Percentiles rank a stretch among this genome's conserved stretches.
phyloP scores from a whole-genome alignment of 176 grass and related monocot species.

The Ensete ventricosum region DNA sequence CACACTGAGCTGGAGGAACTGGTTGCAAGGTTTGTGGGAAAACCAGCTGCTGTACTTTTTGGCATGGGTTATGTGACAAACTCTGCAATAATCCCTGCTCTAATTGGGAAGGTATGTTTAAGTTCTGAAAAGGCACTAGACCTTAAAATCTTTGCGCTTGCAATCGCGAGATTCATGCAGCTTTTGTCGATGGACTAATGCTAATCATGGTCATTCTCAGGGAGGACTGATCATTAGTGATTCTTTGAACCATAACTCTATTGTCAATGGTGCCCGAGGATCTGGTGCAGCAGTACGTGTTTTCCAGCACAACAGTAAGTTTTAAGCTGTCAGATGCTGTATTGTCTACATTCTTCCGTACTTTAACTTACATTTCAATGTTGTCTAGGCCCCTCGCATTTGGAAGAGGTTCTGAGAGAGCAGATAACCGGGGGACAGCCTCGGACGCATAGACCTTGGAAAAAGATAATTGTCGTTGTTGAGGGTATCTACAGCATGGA shows the following conservation, averaged over 20 bases:
- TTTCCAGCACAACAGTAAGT: slow-evolving; percentile 84
- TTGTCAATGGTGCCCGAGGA: slow-evolving; percentile 75
- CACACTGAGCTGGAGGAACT: slow-evolving; percentile 61
- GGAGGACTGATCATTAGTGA: slow-evolving; percentile 76
- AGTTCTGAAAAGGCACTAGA: neutral
- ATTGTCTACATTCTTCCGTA: neutral
- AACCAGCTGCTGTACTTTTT: slow-evolving; percentile 58
- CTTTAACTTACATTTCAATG: neutral
- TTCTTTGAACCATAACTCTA: slow-evolving; percentile 79
- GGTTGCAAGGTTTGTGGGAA: slow-evolving; percentile 61
- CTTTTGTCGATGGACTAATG: neutral
- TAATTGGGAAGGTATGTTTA: slow-evolving; percentile 57
- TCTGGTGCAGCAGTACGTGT: slow-evolving; percentile 58
- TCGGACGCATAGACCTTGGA: slow-evolving; percentile 65
- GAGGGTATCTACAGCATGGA: slow-evolving; percentile 94
- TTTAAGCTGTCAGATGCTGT: neutral
- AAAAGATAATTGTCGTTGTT: slow-evolving; percentile 86
- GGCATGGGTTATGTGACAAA: slow-evolving; percentile 91
- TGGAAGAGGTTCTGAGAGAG: slow-evolving; percentile 77
- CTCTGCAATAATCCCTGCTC: slow-evolving; percentile 59
- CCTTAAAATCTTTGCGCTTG: neutral
- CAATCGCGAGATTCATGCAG: neutral
- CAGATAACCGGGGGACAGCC: slow-evolving; percentile 77
- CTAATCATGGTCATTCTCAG: slow-evolving; percentile 26
- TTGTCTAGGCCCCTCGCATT: slow-evolving; percentile 54